Percentiles rank a stretch among this genome's conserved stretches.
Conservation (phyloP, 352 stramenopile genomes). For the Phytopythium boreale region DNA sequence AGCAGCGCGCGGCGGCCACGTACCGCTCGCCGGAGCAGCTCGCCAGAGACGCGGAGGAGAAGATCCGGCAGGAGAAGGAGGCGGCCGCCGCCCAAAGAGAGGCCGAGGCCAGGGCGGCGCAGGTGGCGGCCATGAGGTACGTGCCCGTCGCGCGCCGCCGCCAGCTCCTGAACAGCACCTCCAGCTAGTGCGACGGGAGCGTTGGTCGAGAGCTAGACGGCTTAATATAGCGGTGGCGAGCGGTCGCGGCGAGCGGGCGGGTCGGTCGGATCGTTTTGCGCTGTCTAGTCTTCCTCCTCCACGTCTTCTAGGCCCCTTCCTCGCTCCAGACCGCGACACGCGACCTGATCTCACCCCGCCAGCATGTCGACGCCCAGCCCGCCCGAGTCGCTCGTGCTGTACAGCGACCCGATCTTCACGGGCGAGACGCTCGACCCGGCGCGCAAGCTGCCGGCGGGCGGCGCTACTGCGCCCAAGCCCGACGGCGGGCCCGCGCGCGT, state of each 20-base stretch:
- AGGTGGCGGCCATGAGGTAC: neutral
- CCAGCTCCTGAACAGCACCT: neutral
- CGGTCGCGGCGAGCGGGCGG: neutral
- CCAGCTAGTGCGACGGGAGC: no score
- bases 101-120: neutral
- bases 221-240: neutral
- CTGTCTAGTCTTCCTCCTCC: no score
- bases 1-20: constrained; percentile 27
- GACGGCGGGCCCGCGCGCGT: constrained; percentile 52
- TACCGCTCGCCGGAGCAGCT: constrained; percentile 66
- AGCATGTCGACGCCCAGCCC: constrained; percentile 56
- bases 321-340: neutral
- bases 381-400: constrained; percentile 88
- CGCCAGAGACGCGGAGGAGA: constrained; percentile 42
- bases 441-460: constrained; percentile 34
- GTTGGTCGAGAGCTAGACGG: no score
- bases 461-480: constrained; percentile 14
- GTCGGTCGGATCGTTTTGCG: no score
- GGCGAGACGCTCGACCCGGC: constrained; percentile 65
- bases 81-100: constrained; percentile 11
- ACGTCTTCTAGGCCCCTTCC: neutral
- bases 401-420: constrained; percentile 89
- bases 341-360: neutral
- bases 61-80: constrained; percentile 47
- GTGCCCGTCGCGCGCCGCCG: neutral